Conservation (phyloP, 345 rosid species). For the Toxicodendron radicans region DNA sequence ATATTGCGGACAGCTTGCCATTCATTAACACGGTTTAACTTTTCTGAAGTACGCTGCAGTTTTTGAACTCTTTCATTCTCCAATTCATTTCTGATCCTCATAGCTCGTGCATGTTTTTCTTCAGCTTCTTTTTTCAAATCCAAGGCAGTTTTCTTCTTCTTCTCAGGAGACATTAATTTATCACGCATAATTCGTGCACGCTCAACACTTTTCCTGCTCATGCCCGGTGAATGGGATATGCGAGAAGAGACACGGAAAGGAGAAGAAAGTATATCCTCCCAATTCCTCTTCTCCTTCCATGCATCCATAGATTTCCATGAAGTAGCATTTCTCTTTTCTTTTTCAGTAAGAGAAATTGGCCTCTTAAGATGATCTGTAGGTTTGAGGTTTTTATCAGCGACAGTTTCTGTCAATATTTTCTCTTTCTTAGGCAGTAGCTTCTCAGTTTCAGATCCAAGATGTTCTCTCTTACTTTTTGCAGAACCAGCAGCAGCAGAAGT, state of each 20-base stretch:
- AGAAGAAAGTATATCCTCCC: slow-evolving; percentile 74
- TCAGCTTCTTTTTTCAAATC: slow-evolving; percentile 77
- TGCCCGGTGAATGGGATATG: slow-evolving; percentile 59
- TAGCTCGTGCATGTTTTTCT: slow-evolving; percentile 75
- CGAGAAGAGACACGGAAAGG: slow-evolving; percentile 64
- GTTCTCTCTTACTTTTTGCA: slow-evolving; percentile 54
- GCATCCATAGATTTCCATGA: slow-evolving; percentile 72
- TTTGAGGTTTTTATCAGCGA: slow-evolving; percentile 41
- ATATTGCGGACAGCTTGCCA: slow-evolving; percentile 74
- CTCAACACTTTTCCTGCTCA: slow-evolving; percentile 69
- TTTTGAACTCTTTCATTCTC: slow-evolving; percentile 77
- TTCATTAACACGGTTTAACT: slow-evolving; percentile 69
- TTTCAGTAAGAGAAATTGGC: slow-evolving; percentile 41
- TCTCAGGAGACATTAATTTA: slow-evolving; percentile 76
- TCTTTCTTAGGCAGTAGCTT: slow-evolving; percentile 47
- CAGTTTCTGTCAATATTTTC: slow-evolving; percentile 31
- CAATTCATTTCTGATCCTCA: slow-evolving; percentile 70
- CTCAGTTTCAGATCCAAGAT: slow-evolving; percentile 39
- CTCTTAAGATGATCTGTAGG: slow-evolving; percentile 39
- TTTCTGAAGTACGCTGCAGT: slow-evolving; percentile 75
- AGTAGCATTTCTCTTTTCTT: slow-evolving; percentile 50
- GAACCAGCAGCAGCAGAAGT: slow-evolving; percentile 29
- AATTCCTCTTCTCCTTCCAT: slow-evolving; percentile 80
- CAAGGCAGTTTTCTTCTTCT: slow-evolving; percentile 67
- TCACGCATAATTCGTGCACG: slow-evolving; percentile 66